Evolutionary conservation across 164 flowering plant genomes (phyloP).

Genomic region (Dillenia turbinata): DNA sequence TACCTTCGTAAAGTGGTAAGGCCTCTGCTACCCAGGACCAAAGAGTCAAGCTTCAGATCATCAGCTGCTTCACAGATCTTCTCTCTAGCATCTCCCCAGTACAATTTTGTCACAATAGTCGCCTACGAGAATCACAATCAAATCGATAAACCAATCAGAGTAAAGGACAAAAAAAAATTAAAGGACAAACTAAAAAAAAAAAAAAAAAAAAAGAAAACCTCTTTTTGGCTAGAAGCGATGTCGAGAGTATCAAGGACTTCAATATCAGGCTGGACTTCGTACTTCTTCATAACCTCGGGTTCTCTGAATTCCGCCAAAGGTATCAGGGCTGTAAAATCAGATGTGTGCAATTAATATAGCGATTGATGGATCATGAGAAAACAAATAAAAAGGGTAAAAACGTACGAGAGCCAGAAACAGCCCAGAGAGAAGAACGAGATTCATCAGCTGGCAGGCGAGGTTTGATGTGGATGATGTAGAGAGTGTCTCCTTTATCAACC

Average conservation of each 20-base stretch:
- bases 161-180: not conserved
- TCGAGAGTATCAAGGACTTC: constrained; percentile 68
- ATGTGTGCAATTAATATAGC: not conserved
- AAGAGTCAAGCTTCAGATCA: constrained; percentile 50
- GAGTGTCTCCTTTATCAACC: constrained; percentile 47
- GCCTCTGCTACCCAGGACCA: constrained; percentile 88
- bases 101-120: constrained; percentile 53
- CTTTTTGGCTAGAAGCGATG: constrained; percentile 48
- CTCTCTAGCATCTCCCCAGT: constrained; percentile 92
- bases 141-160: not conserved
- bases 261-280: constrained; percentile 42
- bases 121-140: constrained; percentile 25
- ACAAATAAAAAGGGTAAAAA: not conserved
- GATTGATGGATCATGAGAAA: not conserved
- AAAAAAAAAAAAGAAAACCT: constrained; percentile 26
- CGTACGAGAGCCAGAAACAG: constrained; percentile 70
- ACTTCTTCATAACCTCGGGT: constrained; percentile 43
- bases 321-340: constrained; percentile 53
- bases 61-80: constrained; percentile 46
- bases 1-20: constrained; percentile 60
- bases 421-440: constrained; percentile 47
- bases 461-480: constrained; percentile 45
- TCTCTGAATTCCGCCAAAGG: constrained; percentile 73
- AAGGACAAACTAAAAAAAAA: not conserved
- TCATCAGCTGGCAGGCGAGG: constrained; percentile 21